Evolutionary conservation across 164 flowering plant species (phyloP), one percentile per base, ranked within the genome.

Genomic region (Chloranthus sessilifolius): DNA sequence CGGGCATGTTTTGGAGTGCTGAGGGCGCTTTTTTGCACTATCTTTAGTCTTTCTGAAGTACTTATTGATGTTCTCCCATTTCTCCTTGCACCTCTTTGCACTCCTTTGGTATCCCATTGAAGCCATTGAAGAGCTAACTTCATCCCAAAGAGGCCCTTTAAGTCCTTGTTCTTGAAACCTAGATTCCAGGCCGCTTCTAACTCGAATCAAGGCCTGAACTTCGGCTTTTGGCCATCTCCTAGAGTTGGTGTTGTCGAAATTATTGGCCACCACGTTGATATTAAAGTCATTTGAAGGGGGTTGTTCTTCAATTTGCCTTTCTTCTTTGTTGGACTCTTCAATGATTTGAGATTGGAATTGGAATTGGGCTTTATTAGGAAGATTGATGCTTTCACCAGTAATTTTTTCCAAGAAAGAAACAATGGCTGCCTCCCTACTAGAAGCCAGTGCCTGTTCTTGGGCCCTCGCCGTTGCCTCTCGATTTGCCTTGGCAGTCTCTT

Each of bases 11-110:
- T 58, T 58, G 33, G 61, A 58, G 24, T 41, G 46, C 20, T 28
- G 52, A 4, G 61, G 28, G n/a, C 61, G 36, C 40, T 39, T 48
- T 41, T 49, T 48, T 11, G 37, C 61, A 31, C 35, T 48, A 11
- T 49, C 53, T 26, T 58, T 58, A 12, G 61, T 48, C 61, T 58
- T 58, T 19, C 61, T 48, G 34, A 58, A 58, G 61, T 58, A 58
- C 48, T 58, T 58, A 41, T 58, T 58, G 5, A 58, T 58, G 40
- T 58, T 58, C 47, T 58, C 61, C 61, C 61, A 58, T 40, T 58
- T 58, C 55, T 58, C 61, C 28, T 58, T 58, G 41, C 61, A 58
- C 48, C 61, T 58, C 61, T 58, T 58, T 20, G 61, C 30, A 33
- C 61, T 58, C 41, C 61, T 58, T 22, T 41, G 30, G 24, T 58